A percentile compares a stretch with the other conserved stretches of the same genome.
Evolutionary conservation across 2,329 filamentous ascomycete genomes (phyloP).

Genomic region (Periconia sp.): DNA sequence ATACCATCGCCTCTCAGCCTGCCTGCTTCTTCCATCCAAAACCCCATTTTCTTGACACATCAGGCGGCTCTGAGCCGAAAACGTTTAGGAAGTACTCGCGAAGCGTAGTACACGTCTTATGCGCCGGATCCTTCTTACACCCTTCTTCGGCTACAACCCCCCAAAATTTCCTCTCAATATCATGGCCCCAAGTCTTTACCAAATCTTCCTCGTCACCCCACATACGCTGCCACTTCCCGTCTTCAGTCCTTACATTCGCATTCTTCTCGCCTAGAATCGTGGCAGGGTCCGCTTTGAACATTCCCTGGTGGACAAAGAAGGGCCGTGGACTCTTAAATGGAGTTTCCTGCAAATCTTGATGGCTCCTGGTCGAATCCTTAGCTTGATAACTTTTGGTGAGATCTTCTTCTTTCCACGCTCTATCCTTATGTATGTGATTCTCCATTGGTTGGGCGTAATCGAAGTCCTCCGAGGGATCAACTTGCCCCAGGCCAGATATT

Average conservation of each 20-base stretch:
- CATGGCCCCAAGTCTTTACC: background rate
- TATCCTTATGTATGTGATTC: conserved; percentile 19
- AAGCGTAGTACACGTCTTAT: background rate
- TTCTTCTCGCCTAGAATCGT: background rate
- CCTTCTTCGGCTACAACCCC: background rate
- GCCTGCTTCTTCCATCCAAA: too few relatives aligned
- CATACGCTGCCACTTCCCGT: background rate
- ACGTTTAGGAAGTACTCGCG: background rate
- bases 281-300: background rate
- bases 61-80: too few relatives aligned
- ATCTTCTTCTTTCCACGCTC: conserved; percentile 13
- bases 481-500: conserved; percentile 23
- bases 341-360: background rate
- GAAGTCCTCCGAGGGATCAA: conserved; percentile 26
- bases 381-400: background rate
- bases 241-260: background rate
- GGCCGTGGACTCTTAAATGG: background rate
- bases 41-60: too few relatives aligned
- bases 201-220: background rate
- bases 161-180: background rate
- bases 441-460: conserved; percentile 19
- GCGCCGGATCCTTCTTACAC: background rate
- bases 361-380: too few relatives aligned
- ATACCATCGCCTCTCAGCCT: too few relatives aligned
- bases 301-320: background rate